Conservation (phyloP, 1,139 yeast genomes). For the Arxiozyma bovina region DNA sequence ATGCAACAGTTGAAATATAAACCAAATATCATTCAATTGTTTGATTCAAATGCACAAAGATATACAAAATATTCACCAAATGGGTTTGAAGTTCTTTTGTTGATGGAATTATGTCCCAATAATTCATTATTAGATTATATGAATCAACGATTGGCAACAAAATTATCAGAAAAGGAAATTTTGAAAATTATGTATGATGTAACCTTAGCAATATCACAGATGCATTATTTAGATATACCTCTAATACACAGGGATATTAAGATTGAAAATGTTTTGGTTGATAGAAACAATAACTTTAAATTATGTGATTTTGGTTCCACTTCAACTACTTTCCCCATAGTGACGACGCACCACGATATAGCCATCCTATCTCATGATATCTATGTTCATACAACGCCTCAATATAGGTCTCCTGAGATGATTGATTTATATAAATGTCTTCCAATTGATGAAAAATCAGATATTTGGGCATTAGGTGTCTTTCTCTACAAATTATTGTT, state of each 20-base stretch:
- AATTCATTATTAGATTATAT: constrained; percentile 87
- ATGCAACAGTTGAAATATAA: constrained; percentile 78
- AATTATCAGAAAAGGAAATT: constrained; percentile 75
- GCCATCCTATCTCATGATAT: constrained; percentile 71
- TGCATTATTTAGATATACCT: constrained; percentile 78
- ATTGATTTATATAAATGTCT: constrained; percentile 74
- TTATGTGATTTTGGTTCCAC: constrained; percentile 95
- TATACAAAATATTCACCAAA: constrained; percentile 22
- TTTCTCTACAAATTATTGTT: constrained; percentile 85
- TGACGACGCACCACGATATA: constrained; percentile 33
- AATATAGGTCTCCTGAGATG: constrained; percentile 86
- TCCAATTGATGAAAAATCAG: constrained; percentile 90
- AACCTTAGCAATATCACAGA: constrained; percentile 73
- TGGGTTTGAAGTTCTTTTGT: constrained; percentile 71
- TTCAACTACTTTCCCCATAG: constrained; percentile 46
- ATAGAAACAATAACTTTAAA: constrained; percentile 63
- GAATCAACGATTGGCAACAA: constrained; percentile 81
- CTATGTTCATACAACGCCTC: constrained; percentile 92
- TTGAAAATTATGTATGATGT: constrained; percentile 75
- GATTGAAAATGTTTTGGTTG: constrained; percentile 86
- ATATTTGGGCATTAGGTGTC: constrained; percentile 94
- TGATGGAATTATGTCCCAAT: constrained; percentile 86
- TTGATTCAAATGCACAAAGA: constrained; percentile 78
- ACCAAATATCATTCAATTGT: constrained; percentile 74
- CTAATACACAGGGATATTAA: constrained; percentile 89